phyloP scores from a whole-genome alignment of 805 yeast genomes.

The Saccharomycopsis javanensis region DNA sequence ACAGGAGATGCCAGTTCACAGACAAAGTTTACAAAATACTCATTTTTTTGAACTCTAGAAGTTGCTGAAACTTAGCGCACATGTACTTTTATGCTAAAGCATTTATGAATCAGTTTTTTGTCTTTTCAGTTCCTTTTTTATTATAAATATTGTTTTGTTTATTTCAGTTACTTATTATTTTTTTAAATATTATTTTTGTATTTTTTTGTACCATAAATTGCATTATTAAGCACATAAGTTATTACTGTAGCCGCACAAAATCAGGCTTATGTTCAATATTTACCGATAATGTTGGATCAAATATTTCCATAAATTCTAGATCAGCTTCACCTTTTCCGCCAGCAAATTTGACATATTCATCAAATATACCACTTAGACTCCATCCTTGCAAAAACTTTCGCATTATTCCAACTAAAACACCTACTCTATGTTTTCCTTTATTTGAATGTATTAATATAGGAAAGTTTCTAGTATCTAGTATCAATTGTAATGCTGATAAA shows the following conservation, averaged over 20 bases:
- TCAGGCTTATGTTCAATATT: conserved; percentile 45
- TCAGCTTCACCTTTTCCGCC: conserved; percentile 91
- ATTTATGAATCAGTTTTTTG: neutral
- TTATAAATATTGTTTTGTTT: neutral
- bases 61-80: neutral
- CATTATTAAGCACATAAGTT: neutral
- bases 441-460: conserved; percentile 89
- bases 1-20: conserved; percentile 54
- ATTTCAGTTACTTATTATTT: neutral
- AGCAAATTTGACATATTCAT: conserved; percentile 87
- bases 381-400: conserved; percentile 83
- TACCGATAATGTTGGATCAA: conserved; percentile 50
- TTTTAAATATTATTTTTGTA: neutral
- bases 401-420: conserved; percentile 86
- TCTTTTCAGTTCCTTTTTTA: neutral
- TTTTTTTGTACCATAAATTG: neutral
- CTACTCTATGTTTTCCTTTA: conserved; percentile 95
- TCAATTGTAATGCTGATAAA: conserved; percentile 43
- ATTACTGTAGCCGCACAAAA: conserved; percentile 38
- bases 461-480: conserved; percentile 58
- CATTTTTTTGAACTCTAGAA: conserved; percentile 47
- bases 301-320: conserved; percentile 79
- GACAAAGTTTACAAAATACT: conserved; percentile 47
- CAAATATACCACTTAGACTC: conserved; percentile 88
- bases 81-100: neutral